Conservation (phyloP, 139 green algal genomes). For the Micractinium sp. region DNA sequence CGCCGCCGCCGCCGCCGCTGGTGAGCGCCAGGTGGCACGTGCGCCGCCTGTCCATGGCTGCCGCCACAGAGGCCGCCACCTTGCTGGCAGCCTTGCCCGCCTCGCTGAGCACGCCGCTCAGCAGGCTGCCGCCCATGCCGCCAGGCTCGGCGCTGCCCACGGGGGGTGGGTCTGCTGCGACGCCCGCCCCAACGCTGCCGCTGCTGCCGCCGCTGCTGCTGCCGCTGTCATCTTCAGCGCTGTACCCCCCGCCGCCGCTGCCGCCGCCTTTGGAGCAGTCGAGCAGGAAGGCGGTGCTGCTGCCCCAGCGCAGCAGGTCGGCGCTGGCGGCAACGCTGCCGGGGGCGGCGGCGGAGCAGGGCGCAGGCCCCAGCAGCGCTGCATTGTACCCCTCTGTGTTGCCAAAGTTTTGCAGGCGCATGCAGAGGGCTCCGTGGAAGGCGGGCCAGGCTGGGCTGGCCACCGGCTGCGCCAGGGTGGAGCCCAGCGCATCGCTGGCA, state of each 20-base stretch:
- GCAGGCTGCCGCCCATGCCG: background rate
- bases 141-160: background rate
- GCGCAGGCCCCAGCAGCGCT: background rate
- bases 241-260: background rate
- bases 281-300: background rate
- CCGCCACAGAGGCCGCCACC: background rate
- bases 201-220: background rate
- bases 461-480: background rate
- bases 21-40: slow-evolving; percentile 1
- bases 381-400: slow-evolving; percentile 20
- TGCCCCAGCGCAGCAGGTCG: slow-evolving; percentile 20
- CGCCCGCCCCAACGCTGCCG: background rate
- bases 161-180: background rate
- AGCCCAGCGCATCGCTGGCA: too few species aligned
- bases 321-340: too few species aligned
- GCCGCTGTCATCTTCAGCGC: too few species aligned
- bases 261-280: slow-evolving; percentile 8
- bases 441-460: slow-evolving; percentile 4
- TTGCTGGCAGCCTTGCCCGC: background rate
- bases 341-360: background rate
- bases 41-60: background rate
- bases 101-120: background rate
- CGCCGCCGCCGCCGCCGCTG: background rate
- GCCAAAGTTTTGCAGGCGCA: slow-evolving; percentile 37
- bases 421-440: background rate